Percentiles rank a stretch among this genome's conserved stretches.
Evolutionary conservation across 2,329 filamentous ascomycete species (phyloP).

Genomic region (Tympanopsis confertula): DNA sequence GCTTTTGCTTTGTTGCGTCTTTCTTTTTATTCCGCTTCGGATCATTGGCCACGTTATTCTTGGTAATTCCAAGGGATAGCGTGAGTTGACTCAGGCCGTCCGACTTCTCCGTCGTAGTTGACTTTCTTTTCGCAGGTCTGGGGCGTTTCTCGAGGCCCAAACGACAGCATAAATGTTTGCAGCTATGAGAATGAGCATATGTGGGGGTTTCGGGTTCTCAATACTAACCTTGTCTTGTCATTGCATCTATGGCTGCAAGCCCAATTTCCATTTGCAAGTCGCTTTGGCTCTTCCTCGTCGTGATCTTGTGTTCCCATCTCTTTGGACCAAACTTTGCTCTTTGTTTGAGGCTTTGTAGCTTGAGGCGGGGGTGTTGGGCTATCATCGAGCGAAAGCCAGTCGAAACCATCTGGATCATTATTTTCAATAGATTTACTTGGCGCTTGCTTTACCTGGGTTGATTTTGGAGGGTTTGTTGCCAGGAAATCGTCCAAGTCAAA

Average conservation of each 20-base stretch:
- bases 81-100: neutral
- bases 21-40: neutral
- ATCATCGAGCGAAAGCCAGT: too few relatives aligned
- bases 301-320: too few relatives aligned
- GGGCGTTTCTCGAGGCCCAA: conserved; percentile 49
- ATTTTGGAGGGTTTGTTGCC: too few relatives aligned
- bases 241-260: conserved; percentile 48
- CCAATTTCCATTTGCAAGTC: conserved; percentile 50
- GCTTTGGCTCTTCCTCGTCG: conserved; percentile 18
- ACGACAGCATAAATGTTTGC: conserved; percentile 54
- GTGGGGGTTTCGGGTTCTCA: neutral
- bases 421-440: too few relatives aligned
- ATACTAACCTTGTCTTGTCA: conserved; percentile 10
- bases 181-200: conserved; percentile 14
- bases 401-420: too few relatives aligned
- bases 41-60: neutral
- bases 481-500: neutral
- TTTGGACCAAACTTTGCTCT: too few relatives aligned
- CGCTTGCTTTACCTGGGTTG: too few relatives aligned
- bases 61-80: neutral
- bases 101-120: neutral
- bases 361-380: too few relatives aligned
- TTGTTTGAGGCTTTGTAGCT: too few relatives aligned
- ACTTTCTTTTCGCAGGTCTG: conserved; percentile 17
- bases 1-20: neutral